phyloP scores from a whole-genome alignment of 441 rosid species.

The Eruca vesicaria region DNA sequence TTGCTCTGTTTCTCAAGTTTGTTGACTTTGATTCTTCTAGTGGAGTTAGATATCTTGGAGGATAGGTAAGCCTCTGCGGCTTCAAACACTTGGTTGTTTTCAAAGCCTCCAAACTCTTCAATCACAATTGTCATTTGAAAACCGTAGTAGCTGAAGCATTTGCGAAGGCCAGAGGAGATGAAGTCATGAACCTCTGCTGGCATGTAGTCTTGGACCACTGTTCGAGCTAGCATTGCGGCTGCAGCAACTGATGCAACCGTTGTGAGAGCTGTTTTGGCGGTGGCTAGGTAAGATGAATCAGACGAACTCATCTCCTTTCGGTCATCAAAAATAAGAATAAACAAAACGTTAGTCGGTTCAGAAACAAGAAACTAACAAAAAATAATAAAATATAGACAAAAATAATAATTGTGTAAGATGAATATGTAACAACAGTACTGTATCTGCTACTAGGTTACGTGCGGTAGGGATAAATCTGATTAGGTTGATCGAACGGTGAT shows the following conservation, averaged over 20 bases:
- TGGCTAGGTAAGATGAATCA: slow-evolving; percentile 41
- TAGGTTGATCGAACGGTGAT: neutral
- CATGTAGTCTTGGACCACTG: slow-evolving; percentile 46
- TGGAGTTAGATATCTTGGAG: slow-evolving; percentile 40
- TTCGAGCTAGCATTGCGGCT: slow-evolving; percentile 54
- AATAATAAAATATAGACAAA: neutral
- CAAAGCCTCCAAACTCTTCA: slow-evolving; percentile 29
- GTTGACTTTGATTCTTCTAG: slow-evolving; percentile 52
- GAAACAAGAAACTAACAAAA: neutral
- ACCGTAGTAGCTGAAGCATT: slow-evolving; percentile 6
- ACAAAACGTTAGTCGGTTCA: neutral
- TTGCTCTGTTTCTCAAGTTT: slow-evolving; percentile 54
- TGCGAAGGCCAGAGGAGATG: slow-evolving; percentile 1
- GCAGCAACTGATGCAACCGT: slow-evolving; percentile 65
- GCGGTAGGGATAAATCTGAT: neutral
- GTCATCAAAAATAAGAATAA: neutral
- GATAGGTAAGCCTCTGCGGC: slow-evolving; percentile 57
- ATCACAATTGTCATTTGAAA: slow-evolving; percentile 17
- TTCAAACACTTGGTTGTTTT: slow-evolving; percentile 48
- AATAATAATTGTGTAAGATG: neutral
- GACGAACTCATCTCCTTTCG: slow-evolving; percentile 24
- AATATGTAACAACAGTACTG: neutral
- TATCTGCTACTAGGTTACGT: neutral
- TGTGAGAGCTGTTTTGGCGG: slow-evolving; percentile 49
- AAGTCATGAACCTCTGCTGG: slow-evolving; percentile 17